These are phyloP conservation scores for Nitzschia putrida DNA, from an alignment of 108 stramenopile genomes.

Conservation along the genomic window DNA sequence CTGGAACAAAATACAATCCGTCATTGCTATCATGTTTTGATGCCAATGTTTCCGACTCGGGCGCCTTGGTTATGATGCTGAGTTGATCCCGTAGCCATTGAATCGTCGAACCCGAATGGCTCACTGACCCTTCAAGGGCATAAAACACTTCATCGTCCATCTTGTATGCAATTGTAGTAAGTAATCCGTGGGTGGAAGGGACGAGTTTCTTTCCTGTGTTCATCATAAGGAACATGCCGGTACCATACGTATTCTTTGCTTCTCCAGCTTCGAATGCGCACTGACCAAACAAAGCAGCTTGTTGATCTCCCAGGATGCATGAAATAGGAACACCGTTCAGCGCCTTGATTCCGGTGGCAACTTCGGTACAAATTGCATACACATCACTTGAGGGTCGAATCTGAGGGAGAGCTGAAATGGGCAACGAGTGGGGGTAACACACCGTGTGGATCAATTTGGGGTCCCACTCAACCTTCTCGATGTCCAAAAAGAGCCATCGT, in stretches of 20 bases:
- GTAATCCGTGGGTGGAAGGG: slow-evolving; percentile 79
- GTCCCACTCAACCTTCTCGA: slow-evolving; percentile 87
- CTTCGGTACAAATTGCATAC: slow-evolving; percentile 37
- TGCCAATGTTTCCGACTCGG: slow-evolving; percentile 89
- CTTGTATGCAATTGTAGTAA: slow-evolving; percentile 97
- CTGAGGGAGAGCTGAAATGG: slow-evolving; percentile 65
- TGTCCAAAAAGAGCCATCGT: slow-evolving; percentile 92
- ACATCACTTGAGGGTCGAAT: slow-evolving; percentile 69
- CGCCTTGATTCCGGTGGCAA: slow-evolving; percentile 35
- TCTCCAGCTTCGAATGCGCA: slow-evolving; percentile 87
- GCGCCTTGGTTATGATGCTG: slow-evolving; percentile 71
- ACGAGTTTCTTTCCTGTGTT: slow-evolving; percentile 85
- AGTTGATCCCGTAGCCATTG: slow-evolving; percentile 98
- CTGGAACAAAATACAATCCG: slow-evolving; percentile 96
- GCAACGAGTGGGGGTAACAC: slow-evolving; percentile 52
- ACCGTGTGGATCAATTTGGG: slow-evolving; percentile 64
- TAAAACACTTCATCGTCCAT: slow-evolving; percentile 74
- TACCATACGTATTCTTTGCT: slow-evolving; percentile 97
- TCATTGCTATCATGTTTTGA: slow-evolving; percentile 64
- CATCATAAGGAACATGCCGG: slow-evolving; percentile 97
- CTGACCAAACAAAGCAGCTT: slow-evolving; percentile 96
- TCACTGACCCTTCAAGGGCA: slow-evolving; percentile 95
- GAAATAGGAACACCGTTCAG: slow-evolving; percentile 78
- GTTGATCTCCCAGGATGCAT: slow-evolving; percentile 94
- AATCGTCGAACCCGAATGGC: slow-evolving; percentile 90